These are phyloP conservation scores for Parafenestella ontariensis DNA, from an alignment of 2,329 filamentous ascomycete genomes.

Conservation along the genomic window DNA sequence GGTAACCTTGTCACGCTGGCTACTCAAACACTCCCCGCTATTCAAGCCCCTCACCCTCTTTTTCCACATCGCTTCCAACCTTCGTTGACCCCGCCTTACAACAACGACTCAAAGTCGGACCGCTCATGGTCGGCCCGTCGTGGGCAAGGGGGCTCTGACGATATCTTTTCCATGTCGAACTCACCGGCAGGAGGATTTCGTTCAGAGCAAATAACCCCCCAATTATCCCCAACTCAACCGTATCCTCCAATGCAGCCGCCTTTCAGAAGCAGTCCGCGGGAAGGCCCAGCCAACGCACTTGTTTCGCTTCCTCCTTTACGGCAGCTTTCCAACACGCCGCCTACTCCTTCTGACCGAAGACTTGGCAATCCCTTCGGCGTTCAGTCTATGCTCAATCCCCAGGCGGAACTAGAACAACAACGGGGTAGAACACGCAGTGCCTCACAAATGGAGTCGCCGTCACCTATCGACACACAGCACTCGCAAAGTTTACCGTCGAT, in stretches of 20 bases:
- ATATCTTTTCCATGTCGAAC: slow-evolving; percentile 39
- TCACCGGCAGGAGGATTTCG: slow-evolving; percentile 27
- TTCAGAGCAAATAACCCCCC: slow-evolving; percentile 36
- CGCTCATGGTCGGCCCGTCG: slow-evolving; percentile 46
- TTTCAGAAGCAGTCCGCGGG: slow-evolving; percentile 27
- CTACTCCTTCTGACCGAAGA: slow-evolving; percentile 40
- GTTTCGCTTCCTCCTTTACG: slow-evolving; percentile 45
- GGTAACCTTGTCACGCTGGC: slow-evolving; percentile 43
- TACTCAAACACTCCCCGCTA: slow-evolving; percentile 47
- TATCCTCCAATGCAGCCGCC: slow-evolving; percentile 37
- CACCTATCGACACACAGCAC: slow-evolving; percentile 46
- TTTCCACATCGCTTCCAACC: slow-evolving; percentile 38
- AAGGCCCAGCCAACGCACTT: slow-evolving; percentile 21
- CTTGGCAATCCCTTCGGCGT: slow-evolving; percentile 50
- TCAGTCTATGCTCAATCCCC: slow-evolving; percentile 56
- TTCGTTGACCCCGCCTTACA: slow-evolving; percentile 42
- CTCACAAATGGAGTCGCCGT: slow-evolving; percentile 54
- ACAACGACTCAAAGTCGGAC: slow-evolving; percentile 38
- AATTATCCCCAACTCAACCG: slow-evolving; percentile 35
- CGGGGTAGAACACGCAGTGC: slow-evolving; percentile 50
- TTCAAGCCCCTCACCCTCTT: slow-evolving; percentile 42
- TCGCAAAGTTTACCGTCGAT: slow-evolving; percentile 43
- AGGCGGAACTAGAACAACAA: slow-evolving; percentile 43
- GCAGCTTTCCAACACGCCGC: slow-evolving; percentile 45
- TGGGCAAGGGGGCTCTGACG: slow-evolving; percentile 42